Evolutionary conservation across 106 monocot species (phyloP), one percentile per base, ranked within the genome.

Genomic region (Apostasia shenzhenica): DNA sequence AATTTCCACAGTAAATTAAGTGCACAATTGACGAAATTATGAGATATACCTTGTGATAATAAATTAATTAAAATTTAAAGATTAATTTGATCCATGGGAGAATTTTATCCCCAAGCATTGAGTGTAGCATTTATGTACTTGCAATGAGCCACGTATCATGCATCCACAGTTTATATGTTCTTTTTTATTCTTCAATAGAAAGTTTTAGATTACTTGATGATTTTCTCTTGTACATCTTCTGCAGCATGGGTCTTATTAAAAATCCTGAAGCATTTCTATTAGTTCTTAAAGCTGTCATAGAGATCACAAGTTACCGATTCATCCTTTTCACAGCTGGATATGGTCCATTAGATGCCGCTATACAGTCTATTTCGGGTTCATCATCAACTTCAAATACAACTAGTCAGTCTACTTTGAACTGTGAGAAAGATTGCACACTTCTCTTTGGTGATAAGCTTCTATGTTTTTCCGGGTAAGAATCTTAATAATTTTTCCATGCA

Each of bases 161-260:
- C 12, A 61, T 42, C 57, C 39, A 61, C 41, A 47, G 1, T 41
- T 5, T 9, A 4, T 2, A 63, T 8, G 7, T 47, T 7, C 6
- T 65, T 65, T 14, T 0, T 37, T 48, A 48, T 40, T 62, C 2
- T 62, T 37, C 62, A 1, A n/a, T 45, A 59, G 41, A 14, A 48
- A 14, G 48, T 8, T 48, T 48, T 48, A 14, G 12, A 45, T 45
- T 45, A 62, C 45, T n/a, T 37, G 55, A 41, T 73, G 14, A 44
- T 67, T 73, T 57, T 54, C 46, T 41, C 58, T 57, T 55, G 8
- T 9, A 8, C 55, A 50, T 71, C 10, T 79, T 73, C 0, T 89
- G 45, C 85, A 97, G 97, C 75, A 89, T 97, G 97, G 97, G 97
- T 42, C 92, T 87, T 78, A 69, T 97, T 52, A 70, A 45, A 66